Conservation (phyloP, 2,329 filamentous ascomycete genomes). For the Gliomastix tumulicola region DNA sequence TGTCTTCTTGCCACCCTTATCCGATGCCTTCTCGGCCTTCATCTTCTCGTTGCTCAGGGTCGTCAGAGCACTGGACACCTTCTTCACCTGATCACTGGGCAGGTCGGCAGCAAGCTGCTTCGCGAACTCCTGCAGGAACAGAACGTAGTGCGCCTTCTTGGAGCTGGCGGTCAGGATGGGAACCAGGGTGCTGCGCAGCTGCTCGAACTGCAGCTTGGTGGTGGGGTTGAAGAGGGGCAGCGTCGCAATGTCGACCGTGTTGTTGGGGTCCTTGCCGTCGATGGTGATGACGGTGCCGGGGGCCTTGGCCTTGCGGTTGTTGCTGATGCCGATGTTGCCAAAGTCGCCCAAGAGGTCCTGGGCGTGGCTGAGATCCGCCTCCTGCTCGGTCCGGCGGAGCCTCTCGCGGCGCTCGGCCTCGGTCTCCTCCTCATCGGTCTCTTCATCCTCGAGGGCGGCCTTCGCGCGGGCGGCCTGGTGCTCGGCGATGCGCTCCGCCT, state of each 20-base stretch:
- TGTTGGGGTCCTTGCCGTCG: slow-evolving; percentile 66
- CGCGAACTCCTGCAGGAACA: slow-evolving; percentile 86
- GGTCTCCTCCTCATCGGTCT: slow-evolving; percentile 58
- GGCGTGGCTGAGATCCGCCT: slow-evolving; percentile 81
- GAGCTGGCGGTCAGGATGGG: slow-evolving; percentile 68
- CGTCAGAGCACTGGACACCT: slow-evolving; percentile 82
- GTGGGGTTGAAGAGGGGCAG: slow-evolving; percentile 84
- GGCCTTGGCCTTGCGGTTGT: slow-evolving; percentile 60
- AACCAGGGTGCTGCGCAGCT: slow-evolving; percentile 68
- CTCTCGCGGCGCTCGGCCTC: slow-evolving; percentile 68
- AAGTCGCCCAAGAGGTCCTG: slow-evolving; percentile 67
- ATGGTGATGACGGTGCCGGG: slow-evolving; percentile 60
- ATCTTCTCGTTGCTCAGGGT: slow-evolving; percentile 94
- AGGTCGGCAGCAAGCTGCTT: slow-evolving; percentile 85
- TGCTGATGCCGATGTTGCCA: slow-evolving; percentile 61
- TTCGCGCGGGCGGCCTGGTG: slow-evolving; percentile 56
- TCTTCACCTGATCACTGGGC: slow-evolving; percentile 92
- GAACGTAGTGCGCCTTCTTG: slow-evolving; percentile 84
- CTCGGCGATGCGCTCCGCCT: slow-evolving; percentile 79
- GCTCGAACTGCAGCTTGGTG: slow-evolving; percentile 80
- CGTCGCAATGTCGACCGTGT: slow-evolving; percentile 72
- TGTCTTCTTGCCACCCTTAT: slow-evolving; percentile 93
- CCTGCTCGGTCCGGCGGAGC: slow-evolving; percentile 73
- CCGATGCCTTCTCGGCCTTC: slow-evolving; percentile 93
- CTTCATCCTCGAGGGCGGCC: slow-evolving; percentile 43